Evolutionary conservation across 345 rosid genomes (phyloP).

Genomic region (Gossypium thurberi): DNA sequence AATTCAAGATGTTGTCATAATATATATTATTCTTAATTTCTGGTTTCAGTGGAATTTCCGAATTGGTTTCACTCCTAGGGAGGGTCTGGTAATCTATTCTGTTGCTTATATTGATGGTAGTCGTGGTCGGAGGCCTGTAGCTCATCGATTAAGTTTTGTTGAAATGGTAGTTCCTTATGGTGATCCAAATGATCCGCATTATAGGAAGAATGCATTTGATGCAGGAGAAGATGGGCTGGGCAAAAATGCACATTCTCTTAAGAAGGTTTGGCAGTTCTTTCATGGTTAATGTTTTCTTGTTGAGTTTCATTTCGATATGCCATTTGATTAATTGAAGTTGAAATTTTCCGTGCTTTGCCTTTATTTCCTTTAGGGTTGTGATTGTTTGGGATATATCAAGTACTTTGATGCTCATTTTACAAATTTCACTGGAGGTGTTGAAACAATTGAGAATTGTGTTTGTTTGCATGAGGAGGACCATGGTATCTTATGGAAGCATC

Average conservation of each 20-base stretch:
- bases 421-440: conserved; percentile 72
- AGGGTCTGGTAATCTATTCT: conserved; percentile 63
- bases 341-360: neutral
- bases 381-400: conserved; percentile 64
- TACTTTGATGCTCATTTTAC: conserved; percentile 76
- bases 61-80: conserved; percentile 73
- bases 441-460: conserved; percentile 67
- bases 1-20: conserved; percentile 7
- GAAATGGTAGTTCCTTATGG: conserved; percentile 88
- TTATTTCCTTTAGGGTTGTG: conserved; percentile 51
- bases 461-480: conserved; percentile 80
- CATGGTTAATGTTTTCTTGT: neutral
- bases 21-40: neutral
- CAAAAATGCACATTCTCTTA: conserved; percentile 73
- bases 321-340: conserved; percentile 1
- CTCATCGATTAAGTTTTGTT: conserved; percentile 71
- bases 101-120: conserved; percentile 69
- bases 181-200: conserved; percentile 80
- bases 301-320: neutral
- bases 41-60: conserved; percentile 69
- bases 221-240: conserved; percentile 86
- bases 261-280: conserved; percentile 34
- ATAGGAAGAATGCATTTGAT: conserved; percentile 71
- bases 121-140: conserved; percentile 65
- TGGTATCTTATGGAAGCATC: conserved; percentile 78